phyloP scores from a whole-genome alignment of 495 filamentous ascomycete genomes.

The Neurospora cerealis region DNA sequence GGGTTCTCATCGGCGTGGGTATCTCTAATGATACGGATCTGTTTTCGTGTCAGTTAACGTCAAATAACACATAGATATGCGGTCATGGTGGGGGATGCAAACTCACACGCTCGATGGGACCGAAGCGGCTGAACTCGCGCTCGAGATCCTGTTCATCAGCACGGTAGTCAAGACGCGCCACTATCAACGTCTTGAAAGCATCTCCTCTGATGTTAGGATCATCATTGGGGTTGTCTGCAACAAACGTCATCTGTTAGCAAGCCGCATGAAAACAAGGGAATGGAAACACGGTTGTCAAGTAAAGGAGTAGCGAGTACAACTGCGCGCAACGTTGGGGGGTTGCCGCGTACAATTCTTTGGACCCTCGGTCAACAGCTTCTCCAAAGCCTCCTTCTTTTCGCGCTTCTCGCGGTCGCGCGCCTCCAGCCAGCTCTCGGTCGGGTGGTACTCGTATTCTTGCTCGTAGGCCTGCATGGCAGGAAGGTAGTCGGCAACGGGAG shows the following conservation, averaged over 20 bases:
- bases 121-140: conserved; percentile 88
- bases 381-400: conserved; percentile 61
- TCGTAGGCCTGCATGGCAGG: conserved; percentile 58
- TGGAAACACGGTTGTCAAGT: background rate
- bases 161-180: conserved; percentile 81
- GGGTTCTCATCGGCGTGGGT: conserved; percentile 55
- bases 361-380: conserved; percentile 56
- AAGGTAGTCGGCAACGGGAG: conserved; percentile 65
- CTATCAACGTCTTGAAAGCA: conserved; percentile 89
- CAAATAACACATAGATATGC: background rate
- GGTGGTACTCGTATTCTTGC: conserved; percentile 60
- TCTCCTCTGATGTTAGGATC: conserved; percentile 85
- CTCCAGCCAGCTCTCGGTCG: conserved; percentile 91
- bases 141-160: conserved; percentile 83
- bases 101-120: conserved; percentile 84
- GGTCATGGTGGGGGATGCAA: background rate
- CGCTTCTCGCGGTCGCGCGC: conserved; percentile 64
- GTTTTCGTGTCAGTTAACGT: background rate
- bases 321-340: conserved; percentile 3
- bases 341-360: conserved; percentile 54
- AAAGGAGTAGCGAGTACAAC: background rate
- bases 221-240: conserved; percentile 55
- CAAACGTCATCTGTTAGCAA: conserved; percentile 4
- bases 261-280: background rate
- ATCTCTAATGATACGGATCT: conserved; percentile 82